Conservation (phyloP, 177 flowering plant genomes). For the Vitis hybrid region DNA sequence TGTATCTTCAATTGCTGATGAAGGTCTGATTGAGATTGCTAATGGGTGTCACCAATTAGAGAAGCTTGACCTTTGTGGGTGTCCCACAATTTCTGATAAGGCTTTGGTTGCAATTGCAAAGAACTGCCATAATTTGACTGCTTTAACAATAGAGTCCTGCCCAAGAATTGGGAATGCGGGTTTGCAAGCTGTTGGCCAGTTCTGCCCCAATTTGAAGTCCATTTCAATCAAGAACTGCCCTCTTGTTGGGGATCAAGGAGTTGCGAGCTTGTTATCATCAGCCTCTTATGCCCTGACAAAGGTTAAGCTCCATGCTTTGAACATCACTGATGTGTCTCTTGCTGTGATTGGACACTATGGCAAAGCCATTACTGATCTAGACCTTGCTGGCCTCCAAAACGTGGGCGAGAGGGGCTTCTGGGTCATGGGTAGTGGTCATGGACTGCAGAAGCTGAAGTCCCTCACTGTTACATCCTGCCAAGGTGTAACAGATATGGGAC, state of each 20-base stretch:
- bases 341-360: slow-evolving; percentile 93
- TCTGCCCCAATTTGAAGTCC: slow-evolving; percentile 62
- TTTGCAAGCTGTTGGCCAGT: slow-evolving; percentile 60
- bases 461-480: slow-evolving; percentile 61
- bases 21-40: slow-evolving; percentile 72
- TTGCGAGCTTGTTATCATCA: slow-evolving; percentile 56
- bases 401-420: slow-evolving; percentile 90
- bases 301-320: slow-evolving; percentile 70
- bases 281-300: slow-evolving; percentile 47
- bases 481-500: slow-evolving; percentile 73
- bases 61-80: slow-evolving; percentile 77
- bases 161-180: slow-evolving; percentile 65
- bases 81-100: slow-evolving; percentile 65
- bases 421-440: slow-evolving; percentile 85
- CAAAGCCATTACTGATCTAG: slow-evolving; percentile 55
- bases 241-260: slow-evolving; percentile 78
- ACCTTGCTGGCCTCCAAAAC: slow-evolving; percentile 52
- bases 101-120: slow-evolving; percentile 76
- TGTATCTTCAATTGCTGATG: slow-evolving; percentile 63
- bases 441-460: slow-evolving; percentile 59
- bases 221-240: slow-evolving; percentile 71
- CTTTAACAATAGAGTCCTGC: slow-evolving; percentile 71
- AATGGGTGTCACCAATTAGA: slow-evolving; percentile 68
- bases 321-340: slow-evolving; percentile 72
- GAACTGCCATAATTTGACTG: slow-evolving; percentile 62